phyloP scores from a whole-genome alignment of 345 rosid genomes.

The Euphorbia pulcherrima region DNA sequence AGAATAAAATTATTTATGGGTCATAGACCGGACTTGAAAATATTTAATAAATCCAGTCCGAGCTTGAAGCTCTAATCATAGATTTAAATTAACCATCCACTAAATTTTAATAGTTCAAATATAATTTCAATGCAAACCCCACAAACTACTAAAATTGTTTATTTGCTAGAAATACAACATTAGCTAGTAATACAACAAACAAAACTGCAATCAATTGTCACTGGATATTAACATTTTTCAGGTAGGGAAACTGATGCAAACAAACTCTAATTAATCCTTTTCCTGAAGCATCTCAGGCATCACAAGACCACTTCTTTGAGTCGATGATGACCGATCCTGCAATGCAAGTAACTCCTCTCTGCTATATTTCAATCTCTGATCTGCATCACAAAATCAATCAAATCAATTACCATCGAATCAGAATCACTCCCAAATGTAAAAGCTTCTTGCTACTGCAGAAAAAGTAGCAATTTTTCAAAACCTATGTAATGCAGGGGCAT shows the following conservation, averaged over 20 bases:
- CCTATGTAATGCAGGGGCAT: constrained; percentile 19
- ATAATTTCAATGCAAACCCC: no score
- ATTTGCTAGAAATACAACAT: no score
- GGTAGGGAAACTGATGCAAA: background rate
- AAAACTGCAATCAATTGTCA: background rate
- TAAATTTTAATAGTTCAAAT: no score
- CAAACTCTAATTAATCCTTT: background rate
- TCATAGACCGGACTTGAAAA: no score
- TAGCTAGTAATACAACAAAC: background rate
- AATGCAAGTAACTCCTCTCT: constrained; percentile 59
- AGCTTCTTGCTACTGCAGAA: background rate
- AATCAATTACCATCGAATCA: background rate
- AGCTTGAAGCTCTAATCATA: no score
- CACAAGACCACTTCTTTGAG: background rate
- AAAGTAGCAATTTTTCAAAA: background rate
- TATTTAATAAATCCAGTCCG: no score
- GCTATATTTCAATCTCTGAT: constrained; percentile 74
- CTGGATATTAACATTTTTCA: background rate
- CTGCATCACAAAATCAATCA: constrained; percentile 23
- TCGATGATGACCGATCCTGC: constrained; percentile 40
- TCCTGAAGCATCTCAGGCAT: background rate
- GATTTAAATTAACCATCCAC: no score
- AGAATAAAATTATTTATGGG: no score
- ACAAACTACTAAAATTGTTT: no score
- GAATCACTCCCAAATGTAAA: background rate